These are phyloP conservation scores for Daldinia vernicosa DNA, from an alignment of 495 filamentous ascomycete genomes.

Conservation along the genomic window DNA sequence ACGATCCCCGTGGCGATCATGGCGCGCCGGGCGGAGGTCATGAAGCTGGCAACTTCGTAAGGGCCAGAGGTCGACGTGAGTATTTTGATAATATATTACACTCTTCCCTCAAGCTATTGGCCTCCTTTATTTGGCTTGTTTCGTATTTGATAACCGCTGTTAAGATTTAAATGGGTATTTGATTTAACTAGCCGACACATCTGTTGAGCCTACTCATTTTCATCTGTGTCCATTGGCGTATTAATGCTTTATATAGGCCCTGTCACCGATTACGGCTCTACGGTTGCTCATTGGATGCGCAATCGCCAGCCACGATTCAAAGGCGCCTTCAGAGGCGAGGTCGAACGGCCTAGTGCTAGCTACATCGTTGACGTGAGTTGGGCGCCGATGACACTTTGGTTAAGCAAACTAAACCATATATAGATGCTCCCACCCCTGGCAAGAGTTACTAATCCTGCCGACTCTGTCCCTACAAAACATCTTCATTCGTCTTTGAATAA, in stretches of 20 bases:
- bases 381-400: background rate
- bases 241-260: slow-evolving; percentile 62
- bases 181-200: background rate
- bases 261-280: slow-evolving; percentile 95
- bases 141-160: background rate
- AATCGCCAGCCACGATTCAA: slow-evolving; percentile 80
- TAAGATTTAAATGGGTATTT: background rate
- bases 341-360: slow-evolving; percentile 84
- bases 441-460: slow-evolving; percentile 72
- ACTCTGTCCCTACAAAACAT: slow-evolving; percentile 87
- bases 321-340: slow-evolving; percentile 70
- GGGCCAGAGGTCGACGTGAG: slow-evolving; percentile 58
- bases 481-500: slow-evolving; percentile 97
- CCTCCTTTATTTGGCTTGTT: background rate
- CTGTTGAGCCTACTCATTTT: background rate
- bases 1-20: slow-evolving; percentile 55
- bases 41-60: slow-evolving; percentile 49
- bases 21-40: slow-evolving; percentile 49
- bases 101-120: background rate
- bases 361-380: slow-evolving; percentile 86
- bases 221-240: background rate
- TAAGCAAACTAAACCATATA: slow-evolving; percentile 9
- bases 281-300: slow-evolving; percentile 92
- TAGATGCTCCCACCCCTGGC: slow-evolving; percentile 90
- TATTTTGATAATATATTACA: slow-evolving; percentile 22